Base-by-base conservation (phyloP, 116 monocot species). In the Iris pallida region DNA sequence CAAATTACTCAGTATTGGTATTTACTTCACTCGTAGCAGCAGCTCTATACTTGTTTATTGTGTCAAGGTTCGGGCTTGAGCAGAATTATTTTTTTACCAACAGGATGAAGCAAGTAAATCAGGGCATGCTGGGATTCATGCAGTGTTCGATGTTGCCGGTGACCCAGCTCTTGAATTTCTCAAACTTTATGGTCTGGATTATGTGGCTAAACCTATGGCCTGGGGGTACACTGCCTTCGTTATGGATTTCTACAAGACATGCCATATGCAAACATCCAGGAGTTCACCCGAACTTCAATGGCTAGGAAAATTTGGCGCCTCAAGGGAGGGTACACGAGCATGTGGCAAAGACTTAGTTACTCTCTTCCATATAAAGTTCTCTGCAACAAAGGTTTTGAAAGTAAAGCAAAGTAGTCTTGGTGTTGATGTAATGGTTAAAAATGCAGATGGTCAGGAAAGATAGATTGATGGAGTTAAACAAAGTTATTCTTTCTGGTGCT, bases 241-340 rank as follows among this genome's bases (percentile, higher is more conserved):
- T 83, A 76, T 55, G 83, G 79, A 30, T 83, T 74, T 72, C 76
- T 79, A 42, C 79, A 83, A 66, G 83, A 83, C 73, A 83, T 83
- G 83, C 79, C 83, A 7, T 83, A 83, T 57, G 83, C 83, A n/a
- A 79, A 79, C 60, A 76, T 83, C 59, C 83, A 83, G 42, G 83
- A 83, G 56, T 83, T 83, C 44, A 76, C 79, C n/a, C 59, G 72
- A 9, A 83, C 79, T 64, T 83, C 79, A 61, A 79, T 83, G 79
- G 83, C 83, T 58, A 79, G 83, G 42, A 83, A 83, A 51, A 83
- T 83, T 64, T 68, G 79, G 6, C 79, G 83, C 20, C 46, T 83
- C 16, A 76, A 76, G 42, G 76, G 65, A 42, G 83, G 83, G 16
- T 83, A 83, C 76, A 72, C 61, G 47, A 79, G 76, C 69, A 72